phyloP scores from a whole-genome alignment of 139 green algal genomes.

The Chlorella sorokiniana region DNA sequence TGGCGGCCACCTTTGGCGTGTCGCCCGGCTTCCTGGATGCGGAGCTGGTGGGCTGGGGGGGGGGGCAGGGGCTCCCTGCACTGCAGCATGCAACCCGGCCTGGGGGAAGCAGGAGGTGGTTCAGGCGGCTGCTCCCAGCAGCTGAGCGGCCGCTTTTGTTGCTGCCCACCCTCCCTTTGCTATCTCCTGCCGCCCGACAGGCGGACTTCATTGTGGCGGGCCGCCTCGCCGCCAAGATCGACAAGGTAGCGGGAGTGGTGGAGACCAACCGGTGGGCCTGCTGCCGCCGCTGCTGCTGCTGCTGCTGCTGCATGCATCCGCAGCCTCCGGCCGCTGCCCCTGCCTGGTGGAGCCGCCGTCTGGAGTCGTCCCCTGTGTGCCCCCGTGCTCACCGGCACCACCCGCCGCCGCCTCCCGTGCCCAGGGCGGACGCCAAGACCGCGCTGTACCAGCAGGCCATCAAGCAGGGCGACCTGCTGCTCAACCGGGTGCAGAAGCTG shows the following conservation, averaged over 20 bases:
- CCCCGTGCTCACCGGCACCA: no score
- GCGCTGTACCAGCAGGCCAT: constrained; percentile 89
- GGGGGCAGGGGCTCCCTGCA: no score
- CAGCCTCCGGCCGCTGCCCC: no score
- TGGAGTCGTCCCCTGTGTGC: no score
- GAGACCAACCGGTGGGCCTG: constrained; percentile 77
- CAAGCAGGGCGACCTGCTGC: constrained; percentile 92
- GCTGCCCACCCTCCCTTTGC: no score
- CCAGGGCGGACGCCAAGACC: constrained; percentile 91
- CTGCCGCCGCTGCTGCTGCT: background rate
- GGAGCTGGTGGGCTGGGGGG: constrained; percentile 61
- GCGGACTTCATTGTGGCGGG: constrained; percentile 92
- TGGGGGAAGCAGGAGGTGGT: no score
- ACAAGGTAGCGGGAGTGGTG: constrained; percentile 91
- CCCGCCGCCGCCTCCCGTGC: background rate
- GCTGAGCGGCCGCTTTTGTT: background rate
- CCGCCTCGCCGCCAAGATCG: constrained; percentile 93
- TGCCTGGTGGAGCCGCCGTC: no score
- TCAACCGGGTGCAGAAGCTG: constrained; percentile 97
- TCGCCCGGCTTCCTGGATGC: constrained; percentile 65
- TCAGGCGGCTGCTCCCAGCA: no score
- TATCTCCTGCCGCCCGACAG: no score
- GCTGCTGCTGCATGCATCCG: no score
- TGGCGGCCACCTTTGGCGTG: constrained; percentile 90
- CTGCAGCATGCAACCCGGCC: no score